phyloP scores from a whole-genome alignment of 371 early-diverging fungal species.

The Mortierella sp. region DNA sequence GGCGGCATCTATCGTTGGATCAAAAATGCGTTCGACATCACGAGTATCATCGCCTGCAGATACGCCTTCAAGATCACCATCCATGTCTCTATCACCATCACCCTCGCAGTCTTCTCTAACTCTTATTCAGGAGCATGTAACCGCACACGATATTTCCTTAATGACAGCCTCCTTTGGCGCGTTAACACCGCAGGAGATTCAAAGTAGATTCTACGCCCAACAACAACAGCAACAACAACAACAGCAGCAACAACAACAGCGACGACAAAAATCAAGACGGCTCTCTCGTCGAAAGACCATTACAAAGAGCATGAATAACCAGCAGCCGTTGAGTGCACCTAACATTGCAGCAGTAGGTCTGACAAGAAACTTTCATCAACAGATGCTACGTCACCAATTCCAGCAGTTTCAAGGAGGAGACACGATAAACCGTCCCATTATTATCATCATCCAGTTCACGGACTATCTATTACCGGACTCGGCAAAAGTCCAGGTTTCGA shows the following conservation, averaged over 20 bases:
- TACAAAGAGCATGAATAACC: neutral
- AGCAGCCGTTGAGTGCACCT: neutral
- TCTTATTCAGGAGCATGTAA: neutral
- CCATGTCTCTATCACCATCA: neutral
- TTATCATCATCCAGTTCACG: neutral
- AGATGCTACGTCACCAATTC: neutral
- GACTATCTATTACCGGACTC: neutral
- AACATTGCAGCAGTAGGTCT: neutral
- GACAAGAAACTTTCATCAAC: neutral
- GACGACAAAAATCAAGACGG: neutral
- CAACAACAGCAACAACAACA: neutral
- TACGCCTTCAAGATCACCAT: neutral
- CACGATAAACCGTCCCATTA: neutral
- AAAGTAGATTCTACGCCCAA: slow-evolving; percentile 17
- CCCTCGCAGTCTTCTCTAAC: neutral
- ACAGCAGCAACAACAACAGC: neutral
- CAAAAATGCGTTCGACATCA: neutral
- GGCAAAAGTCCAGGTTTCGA: neutral
- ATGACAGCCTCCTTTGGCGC: slow-evolving; percentile 26
- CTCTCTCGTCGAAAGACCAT: neutral
- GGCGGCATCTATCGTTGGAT: neutral
- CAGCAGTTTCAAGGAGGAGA: neutral
- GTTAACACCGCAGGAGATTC: slow-evolving; percentile 35
- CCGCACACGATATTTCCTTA: slow-evolving; percentile 26
- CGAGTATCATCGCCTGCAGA: neutral